These are phyloP conservation scores for Geranium brycei DNA, from an alignment of 345 rosid species.

Conservation along the genomic window DNA sequence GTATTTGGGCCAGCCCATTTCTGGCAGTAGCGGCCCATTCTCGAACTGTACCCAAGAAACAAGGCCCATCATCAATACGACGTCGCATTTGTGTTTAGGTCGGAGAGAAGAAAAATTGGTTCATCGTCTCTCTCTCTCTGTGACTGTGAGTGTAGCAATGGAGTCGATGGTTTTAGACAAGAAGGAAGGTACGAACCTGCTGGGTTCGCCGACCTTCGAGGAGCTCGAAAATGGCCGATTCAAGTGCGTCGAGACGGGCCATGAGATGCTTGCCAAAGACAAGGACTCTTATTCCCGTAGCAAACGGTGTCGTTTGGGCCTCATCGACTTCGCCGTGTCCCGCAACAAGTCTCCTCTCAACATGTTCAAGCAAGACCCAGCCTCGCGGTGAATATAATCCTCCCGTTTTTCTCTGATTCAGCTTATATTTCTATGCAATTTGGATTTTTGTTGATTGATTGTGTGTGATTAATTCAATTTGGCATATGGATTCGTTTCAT, in stretches of 20 bases:
- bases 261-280: constrained; percentile 58
- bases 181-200: constrained; percentile 43
- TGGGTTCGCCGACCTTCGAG: constrained; percentile 50
- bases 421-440: not conserved
- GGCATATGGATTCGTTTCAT: no score
- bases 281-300: constrained; percentile 48
- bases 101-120: no score
- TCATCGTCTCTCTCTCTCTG: no score
- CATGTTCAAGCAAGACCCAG: constrained; percentile 65
- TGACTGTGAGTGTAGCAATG: constrained; percentile 6
- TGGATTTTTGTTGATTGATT: not conserved
- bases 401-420: not conserved
- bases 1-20: no score
- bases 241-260: constrained; percentile 79
- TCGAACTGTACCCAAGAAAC: no score
- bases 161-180: constrained; percentile 10
- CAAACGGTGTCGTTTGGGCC: constrained; percentile 81
- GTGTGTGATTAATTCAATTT: not conserved
- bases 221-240: constrained; percentile 58
- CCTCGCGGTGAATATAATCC: constrained; percentile 35
- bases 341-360: constrained; percentile 60
- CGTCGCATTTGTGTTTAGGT: no score
- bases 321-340: constrained; percentile 60
- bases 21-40: no score
- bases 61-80: no score